These are phyloP conservation scores for Corymbia maculata DNA, from an alignment of 345 rosid genomes.

Conservation along the genomic window DNA sequence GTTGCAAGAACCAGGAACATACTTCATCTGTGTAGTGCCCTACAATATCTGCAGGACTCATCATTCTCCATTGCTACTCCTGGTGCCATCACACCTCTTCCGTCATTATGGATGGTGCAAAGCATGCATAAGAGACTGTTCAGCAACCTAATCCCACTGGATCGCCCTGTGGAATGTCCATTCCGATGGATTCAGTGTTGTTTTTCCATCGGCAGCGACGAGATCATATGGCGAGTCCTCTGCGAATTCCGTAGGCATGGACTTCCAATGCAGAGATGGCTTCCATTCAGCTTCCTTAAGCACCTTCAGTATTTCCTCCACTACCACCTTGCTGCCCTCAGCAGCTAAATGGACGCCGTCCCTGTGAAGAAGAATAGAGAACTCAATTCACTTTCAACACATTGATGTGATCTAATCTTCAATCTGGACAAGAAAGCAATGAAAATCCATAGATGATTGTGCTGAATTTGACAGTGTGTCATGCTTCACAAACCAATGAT, in stretches of 20 bases:
- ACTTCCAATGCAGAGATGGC: conserved; percentile 90
- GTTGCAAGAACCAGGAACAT: not conserved
- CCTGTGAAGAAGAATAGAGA: conserved; percentile 11
- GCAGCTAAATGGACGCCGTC: conserved; percentile 88
- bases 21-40: not conserved
- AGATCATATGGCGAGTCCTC: conserved; percentile 75
- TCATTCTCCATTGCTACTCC: not conserved
- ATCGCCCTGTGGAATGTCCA: conserved; percentile 80
- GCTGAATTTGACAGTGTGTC: not conserved
- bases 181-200: conserved; percentile 61
- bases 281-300: conserved; percentile 76
- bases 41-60: not conserved
- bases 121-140: not conserved
- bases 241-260: conserved; percentile 74
- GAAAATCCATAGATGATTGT: not conserved
- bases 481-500: not conserved
- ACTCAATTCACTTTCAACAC: not conserved
- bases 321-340: conserved; percentile 86
- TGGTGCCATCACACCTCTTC: not conserved
- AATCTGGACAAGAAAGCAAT: not conserved
- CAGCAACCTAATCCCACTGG: conserved; percentile 52
- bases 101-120: not conserved
- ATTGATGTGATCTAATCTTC: not conserved
- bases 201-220: conserved; percentile 71
- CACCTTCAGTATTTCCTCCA: conserved; percentile 68